Evolutionary conservation across 1,284 basidiomycete genomes (phyloP).

Genomic region (Pseudozyma tsukubaensis): DNA sequence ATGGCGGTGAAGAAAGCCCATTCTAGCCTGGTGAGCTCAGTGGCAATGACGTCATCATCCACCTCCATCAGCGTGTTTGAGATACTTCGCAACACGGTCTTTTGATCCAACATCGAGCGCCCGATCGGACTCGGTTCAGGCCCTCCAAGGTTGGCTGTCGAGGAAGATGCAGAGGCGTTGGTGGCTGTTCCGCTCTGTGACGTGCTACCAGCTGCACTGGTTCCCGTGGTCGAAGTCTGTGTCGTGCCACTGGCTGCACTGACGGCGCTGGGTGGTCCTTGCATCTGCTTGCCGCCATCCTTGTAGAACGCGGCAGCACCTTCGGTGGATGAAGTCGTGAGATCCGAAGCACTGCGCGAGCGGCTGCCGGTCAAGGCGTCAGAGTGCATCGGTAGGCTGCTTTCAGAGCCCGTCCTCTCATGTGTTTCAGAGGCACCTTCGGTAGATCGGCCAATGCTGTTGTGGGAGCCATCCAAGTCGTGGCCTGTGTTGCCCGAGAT

Average conservation of each 20-base stretch:
- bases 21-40: constrained; percentile 59
- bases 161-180: constrained; percentile 12
- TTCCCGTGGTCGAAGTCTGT: constrained; percentile 8
- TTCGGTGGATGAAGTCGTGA: constrained; percentile 40
- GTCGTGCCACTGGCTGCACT: constrained; percentile 9
- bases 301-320: constrained; percentile 8
- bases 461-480: constrained; percentile 16
- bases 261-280: too few relatives aligned
- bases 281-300: not conserved
- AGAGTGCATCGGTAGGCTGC: constrained; percentile 26
- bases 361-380: constrained; percentile 19
- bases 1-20: constrained; percentile 61
- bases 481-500: constrained; percentile 37
- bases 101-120: constrained; percentile 34
- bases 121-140: constrained; percentile 7
- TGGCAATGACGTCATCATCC: constrained; percentile 56
- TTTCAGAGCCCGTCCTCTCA: constrained; percentile 33
- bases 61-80: constrained; percentile 58
- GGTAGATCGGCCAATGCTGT: constrained; percentile 1
- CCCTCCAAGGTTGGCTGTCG: constrained; percentile 11
- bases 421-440: constrained; percentile 17
- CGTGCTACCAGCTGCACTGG: not conserved
- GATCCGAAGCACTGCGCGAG: constrained; percentile 44
- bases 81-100: constrained; percentile 46
- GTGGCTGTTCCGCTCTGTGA: not conserved